Percentiles rank a stretch among this genome's conserved stretches.
These are phyloP conservation scores for Phlegmacium glaucopus DNA, from an alignment of 768 basidiomycete genomes.

Conservation along the genomic window DNA sequence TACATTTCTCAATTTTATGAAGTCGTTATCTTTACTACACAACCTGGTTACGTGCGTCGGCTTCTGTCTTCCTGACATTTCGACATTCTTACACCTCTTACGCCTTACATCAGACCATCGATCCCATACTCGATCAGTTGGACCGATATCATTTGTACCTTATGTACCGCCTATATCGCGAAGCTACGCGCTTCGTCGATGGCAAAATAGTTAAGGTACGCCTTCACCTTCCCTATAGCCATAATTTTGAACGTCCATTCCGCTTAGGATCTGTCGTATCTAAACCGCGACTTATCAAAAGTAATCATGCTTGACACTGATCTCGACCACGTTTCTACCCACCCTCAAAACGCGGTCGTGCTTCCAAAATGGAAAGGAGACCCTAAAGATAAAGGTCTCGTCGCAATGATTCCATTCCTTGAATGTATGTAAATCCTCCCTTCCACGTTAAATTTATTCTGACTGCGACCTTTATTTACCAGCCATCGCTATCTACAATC, in stretches of 20 bases:
- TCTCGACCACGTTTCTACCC: constrained; percentile 68
- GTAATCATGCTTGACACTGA: constrained; percentile 86
- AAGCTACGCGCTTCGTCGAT: constrained; percentile 80
- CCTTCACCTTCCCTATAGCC: too few relatives aligned
- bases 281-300: constrained; percentile 91
- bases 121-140: constrained; percentile 86
- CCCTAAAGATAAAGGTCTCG: constrained; percentile 61
- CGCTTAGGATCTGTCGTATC: constrained; percentile 82
- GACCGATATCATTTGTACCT: constrained; percentile 92
- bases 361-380: constrained; percentile 87
- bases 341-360: constrained; percentile 87
- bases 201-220: constrained; percentile 83
- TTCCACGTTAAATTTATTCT: not conserved
- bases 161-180: constrained; percentile 87
- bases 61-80: not conserved
- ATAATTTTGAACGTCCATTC: too few relatives aligned
- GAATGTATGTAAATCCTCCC: constrained; percentile 55
- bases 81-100: constrained; percentile 5
- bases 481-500: constrained; percentile 93
- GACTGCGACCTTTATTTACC: constrained; percentile 1
- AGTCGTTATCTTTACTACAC: constrained; percentile 92
- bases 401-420: constrained; percentile 96
- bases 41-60: constrained; percentile 77
- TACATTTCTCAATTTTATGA: constrained; percentile 99
- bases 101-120: constrained; percentile 60